Conservation (phyloP, 2,329 filamentous ascomycete genomes). For the Chaetomium globosum region DNA sequence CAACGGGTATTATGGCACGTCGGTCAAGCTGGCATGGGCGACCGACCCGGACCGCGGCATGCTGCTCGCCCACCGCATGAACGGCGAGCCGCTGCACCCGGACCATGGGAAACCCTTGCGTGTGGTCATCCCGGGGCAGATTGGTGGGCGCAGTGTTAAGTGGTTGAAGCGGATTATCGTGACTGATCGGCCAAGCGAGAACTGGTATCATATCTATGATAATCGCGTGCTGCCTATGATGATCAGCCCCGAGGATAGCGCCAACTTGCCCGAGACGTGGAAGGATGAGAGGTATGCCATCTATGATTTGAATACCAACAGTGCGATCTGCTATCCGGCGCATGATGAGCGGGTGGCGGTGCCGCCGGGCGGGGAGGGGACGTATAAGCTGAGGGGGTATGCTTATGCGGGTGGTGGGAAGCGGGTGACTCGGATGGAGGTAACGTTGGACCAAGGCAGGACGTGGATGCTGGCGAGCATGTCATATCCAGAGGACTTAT, state of each 20-base stretch:
- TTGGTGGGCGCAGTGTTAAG: slow-evolving; percentile 89
- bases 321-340: slow-evolving; percentile 75
- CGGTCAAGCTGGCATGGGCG: slow-evolving; percentile 83
- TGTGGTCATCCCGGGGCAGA: slow-evolving; percentile 84
- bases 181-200: slow-evolving; percentile 77
- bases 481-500: slow-evolving; percentile 82
- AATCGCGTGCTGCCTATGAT: slow-evolving; percentile 87
- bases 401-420: slow-evolving; percentile 88
- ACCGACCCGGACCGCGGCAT: slow-evolving; percentile 82
- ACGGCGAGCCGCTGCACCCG: slow-evolving; percentile 75
- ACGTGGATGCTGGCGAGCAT: slow-evolving; percentile 78
- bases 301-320: slow-evolving; percentile 88
- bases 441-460: slow-evolving; percentile 80
- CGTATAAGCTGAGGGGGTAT: slow-evolving; percentile 74
- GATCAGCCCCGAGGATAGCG: slow-evolving; percentile 78
- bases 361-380: slow-evolving; percentile 45
- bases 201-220: slow-evolving; percentile 95
- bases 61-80: slow-evolving; percentile 89
- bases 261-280: slow-evolving; percentile 76
- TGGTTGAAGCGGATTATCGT: slow-evolving; percentile 84
- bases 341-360: slow-evolving; percentile 71
- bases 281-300: slow-evolving; percentile 89
- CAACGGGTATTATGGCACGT: slow-evolving; percentile 87
- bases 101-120: slow-evolving; percentile 86
- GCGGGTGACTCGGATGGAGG: slow-evolving; percentile 77